Conservation (phyloP, 2,329 filamentous ascomycete species). For the Alternaria sp. region DNA sequence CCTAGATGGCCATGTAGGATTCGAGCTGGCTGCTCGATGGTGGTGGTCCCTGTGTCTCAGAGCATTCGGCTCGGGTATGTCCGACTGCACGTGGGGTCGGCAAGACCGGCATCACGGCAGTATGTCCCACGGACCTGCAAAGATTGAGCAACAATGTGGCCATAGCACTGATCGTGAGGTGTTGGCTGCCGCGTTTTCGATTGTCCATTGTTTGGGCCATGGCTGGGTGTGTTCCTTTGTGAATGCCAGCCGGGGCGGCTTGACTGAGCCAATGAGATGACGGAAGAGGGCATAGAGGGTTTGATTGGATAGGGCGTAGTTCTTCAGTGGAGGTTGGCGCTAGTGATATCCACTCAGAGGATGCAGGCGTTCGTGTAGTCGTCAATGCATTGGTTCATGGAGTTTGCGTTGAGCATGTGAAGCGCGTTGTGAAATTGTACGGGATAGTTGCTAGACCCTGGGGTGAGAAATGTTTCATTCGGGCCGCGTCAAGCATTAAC, state of each 20-base stretch:
- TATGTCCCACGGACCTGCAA: constrained; percentile 1
- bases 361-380: constrained; percentile 18
- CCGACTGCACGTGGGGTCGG: constrained; percentile 28
- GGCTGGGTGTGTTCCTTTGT: constrained; percentile 27
- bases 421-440: neutral
- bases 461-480: neutral
- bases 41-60: constrained; percentile 31
- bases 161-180: neutral
- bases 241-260: constrained; percentile 32
- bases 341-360: constrained; percentile 20
- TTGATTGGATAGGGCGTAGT: constrained; percentile 35
- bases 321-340: constrained; percentile 24
- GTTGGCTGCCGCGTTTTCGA: neutral
- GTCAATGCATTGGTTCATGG: constrained; percentile 32
- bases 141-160: constrained; percentile 1
- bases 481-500: constrained; percentile 5
- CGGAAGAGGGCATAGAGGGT: constrained; percentile 18
- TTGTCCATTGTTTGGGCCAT: constrained; percentile 15
- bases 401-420: constrained; percentile 11
- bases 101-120: constrained; percentile 18
- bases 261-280: constrained; percentile 37
- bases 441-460: neutral
- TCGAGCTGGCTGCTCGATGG: constrained; percentile 22
- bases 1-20: constrained; percentile 8
- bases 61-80: constrained; percentile 25